phyloP scores from a whole-genome alignment of 108 stramenopile genomes.

The Nitzschia sp. region DNA sequence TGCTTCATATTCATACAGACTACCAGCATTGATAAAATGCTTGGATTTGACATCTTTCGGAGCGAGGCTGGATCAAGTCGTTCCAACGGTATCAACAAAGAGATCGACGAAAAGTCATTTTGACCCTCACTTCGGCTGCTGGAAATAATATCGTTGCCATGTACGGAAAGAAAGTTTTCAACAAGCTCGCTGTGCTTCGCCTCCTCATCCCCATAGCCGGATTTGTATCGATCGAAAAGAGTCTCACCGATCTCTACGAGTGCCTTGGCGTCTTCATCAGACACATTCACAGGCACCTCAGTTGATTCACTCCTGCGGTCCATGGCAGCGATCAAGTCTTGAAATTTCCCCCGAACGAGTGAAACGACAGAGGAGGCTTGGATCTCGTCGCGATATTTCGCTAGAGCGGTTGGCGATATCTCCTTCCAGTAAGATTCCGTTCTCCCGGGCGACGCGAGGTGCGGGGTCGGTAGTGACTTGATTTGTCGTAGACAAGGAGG shows the following conservation, averaged over 20 bases:
- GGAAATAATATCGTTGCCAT: constrained; percentile 38
- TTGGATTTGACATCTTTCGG: constrained; percentile 27
- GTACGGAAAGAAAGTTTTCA: constrained; percentile 56
- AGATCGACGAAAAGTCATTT: not conserved
- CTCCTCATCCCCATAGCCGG: constrained; percentile 27
- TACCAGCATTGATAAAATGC: constrained; percentile 42
- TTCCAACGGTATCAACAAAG: constrained; percentile 20
- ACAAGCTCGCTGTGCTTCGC: constrained; percentile 66
- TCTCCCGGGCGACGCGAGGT: constrained; percentile 63
- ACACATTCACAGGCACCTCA: not conserved
- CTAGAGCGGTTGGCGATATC: constrained; percentile 49
- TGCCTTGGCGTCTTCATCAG: constrained; percentile 31
- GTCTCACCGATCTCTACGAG: constrained; percentile 51
- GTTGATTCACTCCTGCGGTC: not conserved
- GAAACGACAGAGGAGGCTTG: constrained; percentile 78
- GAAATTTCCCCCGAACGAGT: constrained; percentile 56
- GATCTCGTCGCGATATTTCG: constrained; percentile 57
- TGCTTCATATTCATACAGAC: constrained; percentile 29
- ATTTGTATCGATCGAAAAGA: constrained; percentile 65
- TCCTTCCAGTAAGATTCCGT: constrained; percentile 65
- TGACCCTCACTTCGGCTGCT: not conserved
- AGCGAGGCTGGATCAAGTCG: constrained; percentile 8
- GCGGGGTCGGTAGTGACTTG: constrained; percentile 53
- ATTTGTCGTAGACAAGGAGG: not conserved
- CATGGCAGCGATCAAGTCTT: constrained; percentile 28